Conservation (phyloP, 2,329 filamentous ascomycete species). For the Huntiella savannae region DNA sequence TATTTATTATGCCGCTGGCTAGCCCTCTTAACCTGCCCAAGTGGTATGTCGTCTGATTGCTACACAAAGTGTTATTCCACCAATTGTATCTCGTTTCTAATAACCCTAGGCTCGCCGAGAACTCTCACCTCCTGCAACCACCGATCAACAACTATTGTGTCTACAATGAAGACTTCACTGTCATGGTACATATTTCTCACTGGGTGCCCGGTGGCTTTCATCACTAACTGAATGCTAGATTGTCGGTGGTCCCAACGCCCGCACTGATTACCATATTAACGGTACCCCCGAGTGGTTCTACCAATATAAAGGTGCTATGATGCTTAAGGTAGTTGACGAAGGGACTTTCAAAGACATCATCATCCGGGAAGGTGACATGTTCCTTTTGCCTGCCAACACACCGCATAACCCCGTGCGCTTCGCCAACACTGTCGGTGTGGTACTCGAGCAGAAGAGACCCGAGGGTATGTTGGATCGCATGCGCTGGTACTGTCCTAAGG, state of each 20-base stretch:
- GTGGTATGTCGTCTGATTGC: constrained; percentile 17
- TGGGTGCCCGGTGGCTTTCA: constrained; percentile 3
- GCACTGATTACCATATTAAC: constrained; percentile 98
- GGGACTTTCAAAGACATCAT: constrained; percentile 62
- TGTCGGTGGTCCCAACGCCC: constrained; percentile 85
- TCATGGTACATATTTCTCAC: constrained; percentile 41
- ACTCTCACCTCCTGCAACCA: constrained; percentile 79
- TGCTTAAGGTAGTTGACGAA: constrained; percentile 83
- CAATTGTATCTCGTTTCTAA: not conserved
- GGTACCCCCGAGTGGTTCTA: constrained; percentile 95
- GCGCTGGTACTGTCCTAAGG: constrained; percentile 67
- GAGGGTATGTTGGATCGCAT: constrained; percentile 52
- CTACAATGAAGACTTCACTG: constrained; percentile 65
- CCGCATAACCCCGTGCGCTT: constrained; percentile 93
- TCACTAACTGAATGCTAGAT: constrained; percentile 30
- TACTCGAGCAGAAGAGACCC: constrained; percentile 71
- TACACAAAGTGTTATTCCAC: not conserved
- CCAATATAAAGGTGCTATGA: constrained; percentile 83
- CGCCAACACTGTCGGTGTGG: constrained; percentile 80
- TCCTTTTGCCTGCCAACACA: constrained; percentile 80
- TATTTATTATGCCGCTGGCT: constrained; percentile 12
- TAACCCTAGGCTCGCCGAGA: constrained; percentile 58
- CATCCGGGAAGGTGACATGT: constrained; percentile 86
- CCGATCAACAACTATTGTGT: constrained; percentile 97
- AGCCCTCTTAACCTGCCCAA: constrained; percentile 25